Evolutionary conservation across 257 asterid species (phyloP).

Genomic region (Salvia rosmarinus): DNA sequence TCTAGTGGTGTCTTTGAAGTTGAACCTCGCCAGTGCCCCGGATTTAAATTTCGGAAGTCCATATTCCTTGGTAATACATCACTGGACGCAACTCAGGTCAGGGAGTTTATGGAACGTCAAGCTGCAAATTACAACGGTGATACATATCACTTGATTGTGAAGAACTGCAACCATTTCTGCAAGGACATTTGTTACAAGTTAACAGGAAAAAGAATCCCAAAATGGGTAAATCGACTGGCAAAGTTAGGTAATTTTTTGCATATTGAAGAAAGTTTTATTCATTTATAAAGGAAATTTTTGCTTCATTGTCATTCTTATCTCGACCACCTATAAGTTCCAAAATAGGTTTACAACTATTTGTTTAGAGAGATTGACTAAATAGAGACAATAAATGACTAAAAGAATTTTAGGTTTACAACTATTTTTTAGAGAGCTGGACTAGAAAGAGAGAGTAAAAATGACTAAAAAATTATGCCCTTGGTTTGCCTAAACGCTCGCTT

Average conservation of each 20-base stretch:
- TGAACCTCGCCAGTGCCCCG: slow-evolving; percentile 93
- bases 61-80: slow-evolving; percentile 74
- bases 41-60: slow-evolving; percentile 85
- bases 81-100: slow-evolving; percentile 62
- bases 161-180: slow-evolving; percentile 97
- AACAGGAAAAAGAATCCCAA: slow-evolving; percentile 79
- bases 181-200: slow-evolving; percentile 79
- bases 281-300: neutral
- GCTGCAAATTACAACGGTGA: slow-evolving; percentile 86
- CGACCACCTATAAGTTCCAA: neutral
- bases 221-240: slow-evolving; percentile 96
- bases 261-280: slow-evolving; percentile 9
- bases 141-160: slow-evolving; percentile 82
- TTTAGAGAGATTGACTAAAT: neutral
- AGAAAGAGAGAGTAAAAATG: neutral
- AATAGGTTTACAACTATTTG: neutral
- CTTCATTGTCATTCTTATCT: neutral
- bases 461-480: neutral
- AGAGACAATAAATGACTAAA: neutral
- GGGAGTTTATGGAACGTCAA: slow-evolving; percentile 84
- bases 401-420: neutral
- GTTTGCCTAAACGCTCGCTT: neutral
- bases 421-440: neutral
- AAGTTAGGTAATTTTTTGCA: slow-evolving; percentile 60
- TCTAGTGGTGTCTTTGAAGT: slow-evolving; percentile 95